Conservation (phyloP, 2,329 filamentous ascomycete genomes). For the Cercospora sp. region DNA sequence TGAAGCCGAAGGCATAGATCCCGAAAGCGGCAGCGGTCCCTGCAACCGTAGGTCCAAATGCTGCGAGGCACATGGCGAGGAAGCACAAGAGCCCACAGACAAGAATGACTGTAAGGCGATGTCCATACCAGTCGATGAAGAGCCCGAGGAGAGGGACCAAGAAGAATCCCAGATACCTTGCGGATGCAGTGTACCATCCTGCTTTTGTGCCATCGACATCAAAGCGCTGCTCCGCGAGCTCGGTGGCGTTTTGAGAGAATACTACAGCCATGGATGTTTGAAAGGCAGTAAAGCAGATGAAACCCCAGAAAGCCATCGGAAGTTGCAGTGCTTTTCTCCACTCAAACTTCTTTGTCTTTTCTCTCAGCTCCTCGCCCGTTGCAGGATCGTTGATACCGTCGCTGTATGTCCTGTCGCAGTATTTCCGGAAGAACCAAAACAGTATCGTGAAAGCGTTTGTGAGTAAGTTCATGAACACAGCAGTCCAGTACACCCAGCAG, state of each 20-base stretch:
- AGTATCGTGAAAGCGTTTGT: conserved; percentile 57
- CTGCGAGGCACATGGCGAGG: conserved; percentile 56
- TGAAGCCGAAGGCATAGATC: conserved; percentile 58
- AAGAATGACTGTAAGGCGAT: conserved; percentile 51
- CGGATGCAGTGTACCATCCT: conserved; percentile 61
- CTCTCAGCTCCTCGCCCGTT: conserved; percentile 60
- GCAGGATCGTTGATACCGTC: conserved; percentile 53
- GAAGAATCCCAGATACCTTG: conserved; percentile 61
- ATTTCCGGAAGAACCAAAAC: conserved; percentile 60
- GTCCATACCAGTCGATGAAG: conserved; percentile 59
- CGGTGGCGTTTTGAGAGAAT: conserved; percentile 61
- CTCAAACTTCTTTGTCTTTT: conserved; percentile 61
- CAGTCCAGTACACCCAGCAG: conserved; percentile 63
- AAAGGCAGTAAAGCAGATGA: conserved; percentile 59
- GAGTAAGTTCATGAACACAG: conserved; percentile 65
- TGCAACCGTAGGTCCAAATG: conserved; percentile 51
- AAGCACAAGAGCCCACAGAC: conserved; percentile 55
- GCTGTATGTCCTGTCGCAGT: conserved; percentile 51
- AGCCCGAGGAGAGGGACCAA: conserved; percentile 58
- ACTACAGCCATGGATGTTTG: conserved; percentile 58
- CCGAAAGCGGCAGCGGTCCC: conserved; percentile 63
- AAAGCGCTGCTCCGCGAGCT: conserved; percentile 62
- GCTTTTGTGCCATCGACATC: conserved; percentile 56
- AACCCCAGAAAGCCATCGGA: conserved; percentile 61
- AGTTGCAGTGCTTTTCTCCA: conserved; percentile 57